Conservation (phyloP, 2,329 filamentous ascomycete genomes). For the Fusarium sp. region DNA sequence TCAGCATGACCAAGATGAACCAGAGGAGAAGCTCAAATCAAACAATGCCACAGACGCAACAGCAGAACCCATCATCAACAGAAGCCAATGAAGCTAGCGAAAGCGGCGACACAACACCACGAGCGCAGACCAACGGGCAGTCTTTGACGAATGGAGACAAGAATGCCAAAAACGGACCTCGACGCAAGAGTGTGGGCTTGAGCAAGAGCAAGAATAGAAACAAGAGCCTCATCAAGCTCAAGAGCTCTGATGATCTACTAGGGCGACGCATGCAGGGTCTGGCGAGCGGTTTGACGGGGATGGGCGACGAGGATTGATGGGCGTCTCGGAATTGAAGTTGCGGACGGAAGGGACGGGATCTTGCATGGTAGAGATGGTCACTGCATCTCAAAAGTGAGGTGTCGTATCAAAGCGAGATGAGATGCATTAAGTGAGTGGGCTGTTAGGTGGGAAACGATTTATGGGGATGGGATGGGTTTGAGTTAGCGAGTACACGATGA, state of each 20-base stretch:
- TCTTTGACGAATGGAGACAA: slow-evolving; percentile 43
- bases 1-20: slow-evolving; percentile 72
- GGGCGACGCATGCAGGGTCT: slow-evolving; percentile 72
- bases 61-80: slow-evolving; percentile 22
- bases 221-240: slow-evolving; percentile 67
- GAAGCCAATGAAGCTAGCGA: slow-evolving; percentile 36
- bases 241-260: slow-evolving; percentile 71
- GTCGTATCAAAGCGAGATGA: slow-evolving; percentile 31
- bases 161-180: slow-evolving; percentile 45
- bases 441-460: slow-evolving; percentile 4
- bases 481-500: slow-evolving; percentile 7
- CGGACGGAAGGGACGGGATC: slow-evolving; percentile 26
- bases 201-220: slow-evolving; percentile 59
- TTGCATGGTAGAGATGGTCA: slow-evolving; percentile 8
- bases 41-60: slow-evolving; percentile 22
- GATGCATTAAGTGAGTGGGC: slow-evolving; percentile 30
- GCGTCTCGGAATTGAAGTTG: slow-evolving; percentile 36
- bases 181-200: slow-evolving; percentile 47
- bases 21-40: slow-evolving; percentile 53
- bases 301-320: slow-evolving; percentile 59
- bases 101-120: slow-evolving; percentile 39
- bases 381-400: slow-evolving; percentile 3
- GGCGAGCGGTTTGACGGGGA: slow-evolving; percentile 66
- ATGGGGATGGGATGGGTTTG: not conserved
- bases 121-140: slow-evolving; percentile 34